Evolutionary conservation across 192 early-diverging fungal species (phyloP), one percentile per base, ranked within the genome.

Genomic region (Pilobolus umbonatus): DNA sequence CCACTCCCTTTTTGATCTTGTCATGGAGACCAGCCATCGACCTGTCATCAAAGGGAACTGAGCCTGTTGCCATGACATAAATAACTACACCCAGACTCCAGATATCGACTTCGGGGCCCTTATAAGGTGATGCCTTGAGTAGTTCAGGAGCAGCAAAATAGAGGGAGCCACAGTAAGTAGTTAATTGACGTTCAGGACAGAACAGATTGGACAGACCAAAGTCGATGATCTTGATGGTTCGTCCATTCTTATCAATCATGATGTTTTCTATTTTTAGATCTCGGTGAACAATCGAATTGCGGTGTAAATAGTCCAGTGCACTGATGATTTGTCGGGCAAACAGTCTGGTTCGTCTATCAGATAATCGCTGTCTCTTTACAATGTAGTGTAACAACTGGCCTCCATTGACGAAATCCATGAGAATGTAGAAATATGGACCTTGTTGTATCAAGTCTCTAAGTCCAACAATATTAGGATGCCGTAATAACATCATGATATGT

Each of bases 71-170:
- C 69, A 93, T 80, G 19, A 89, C 90, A 61, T 88, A 93, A n/a
- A 93, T 68, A 32, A 93, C 88, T 32, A 93, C 87, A 15, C 91
- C 89, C 77, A 85, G 71, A 70, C 87, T 89, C 91, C 91, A 93
- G 63, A 93, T 83, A 68, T 93, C 91, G 2, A 93, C 87, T 69
- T 93, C 91, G 17, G 91, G 91, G 1, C 91, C 91, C 17, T 75
- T 83, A 59, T 93, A 93, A 47, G 82, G 84, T 32, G 84, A 85
- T 11, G 88, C 89, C 35, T 87, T 77, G 47, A 93, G 80, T 76
- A 93, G 85, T 64, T 93, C 91, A 5, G 91, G 91, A 3, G 91
- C 88, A 10, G 88, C 88, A 61, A 91, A 93, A 60, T 90, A 90
- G 6, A 89, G 86, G 14, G 79, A 86, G 6, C 81, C 83, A 44